Evolutionary conservation across 495 filamentous ascomycete species (phyloP).

Genomic region (Penicillium desertorum): DNA sequence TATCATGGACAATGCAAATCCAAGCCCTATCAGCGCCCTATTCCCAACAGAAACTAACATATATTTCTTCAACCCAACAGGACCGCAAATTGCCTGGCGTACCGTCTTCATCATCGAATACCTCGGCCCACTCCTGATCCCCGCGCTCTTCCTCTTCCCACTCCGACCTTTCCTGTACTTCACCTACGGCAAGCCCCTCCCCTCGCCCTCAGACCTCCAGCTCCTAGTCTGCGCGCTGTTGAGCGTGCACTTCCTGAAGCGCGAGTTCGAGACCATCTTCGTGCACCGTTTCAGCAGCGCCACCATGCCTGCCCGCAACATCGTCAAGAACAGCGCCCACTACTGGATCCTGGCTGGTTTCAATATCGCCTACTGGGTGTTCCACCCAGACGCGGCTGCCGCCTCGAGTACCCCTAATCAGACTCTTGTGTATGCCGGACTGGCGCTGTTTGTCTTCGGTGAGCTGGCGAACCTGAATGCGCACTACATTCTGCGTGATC

Average conservation of each 20-base stretch:
- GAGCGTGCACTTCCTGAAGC: conserved; percentile 85
- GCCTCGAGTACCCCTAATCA: conserved; percentile 46
- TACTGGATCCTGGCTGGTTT: conserved; percentile 86
- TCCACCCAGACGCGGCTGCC: conserved; percentile 66
- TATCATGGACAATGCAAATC: not conserved
- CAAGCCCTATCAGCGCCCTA: not conserved
- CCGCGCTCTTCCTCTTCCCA: conserved; percentile 66
- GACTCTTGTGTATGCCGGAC: conserved; percentile 56
- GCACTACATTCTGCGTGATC: conserved; percentile 69
- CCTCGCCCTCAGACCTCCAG: conserved; percentile 62
- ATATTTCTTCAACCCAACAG: conserved; percentile 42
- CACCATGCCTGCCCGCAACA: conserved; percentile 85
- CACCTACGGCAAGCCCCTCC: conserved; percentile 50
- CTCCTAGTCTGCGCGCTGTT: conserved; percentile 69
- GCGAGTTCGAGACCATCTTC: conserved; percentile 90
- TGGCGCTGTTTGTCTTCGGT: conserved; percentile 69
- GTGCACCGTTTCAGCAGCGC: conserved; percentile 92
- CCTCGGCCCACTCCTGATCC: conserved; percentile 88
- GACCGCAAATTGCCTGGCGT: conserved; percentile 88
- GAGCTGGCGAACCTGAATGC: conserved; percentile 78
- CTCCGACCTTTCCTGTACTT: conserved; percentile 74
- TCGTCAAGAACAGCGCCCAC: conserved; percentile 87
- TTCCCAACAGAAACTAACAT: conserved; percentile 11
- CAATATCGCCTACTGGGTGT: conserved; percentile 81
- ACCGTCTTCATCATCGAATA: conserved; percentile 96